Evolutionary conservation across 2,329 filamentous ascomycete genomes (phyloP).

Genomic region (Fusarium equiseti): DNA sequence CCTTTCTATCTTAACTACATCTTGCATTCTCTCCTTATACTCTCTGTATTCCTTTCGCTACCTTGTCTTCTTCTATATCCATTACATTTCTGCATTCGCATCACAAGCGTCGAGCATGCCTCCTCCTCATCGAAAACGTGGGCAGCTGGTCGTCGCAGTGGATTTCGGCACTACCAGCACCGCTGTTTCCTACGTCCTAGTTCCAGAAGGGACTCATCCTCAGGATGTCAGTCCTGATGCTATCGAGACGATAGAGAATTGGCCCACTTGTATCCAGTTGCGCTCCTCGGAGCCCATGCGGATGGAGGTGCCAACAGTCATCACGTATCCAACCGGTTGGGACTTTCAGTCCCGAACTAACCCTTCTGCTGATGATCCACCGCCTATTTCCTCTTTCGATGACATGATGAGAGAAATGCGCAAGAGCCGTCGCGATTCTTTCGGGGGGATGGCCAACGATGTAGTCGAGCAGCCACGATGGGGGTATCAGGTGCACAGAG

Average conservation of each 20-base stretch:
- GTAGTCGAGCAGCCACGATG: neutral
- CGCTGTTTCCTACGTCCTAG: neutral
- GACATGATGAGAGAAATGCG: neutral
- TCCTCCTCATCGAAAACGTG: neutral
- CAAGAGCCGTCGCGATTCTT: neutral
- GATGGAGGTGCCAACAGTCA: neutral
- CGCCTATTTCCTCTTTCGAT: neutral
- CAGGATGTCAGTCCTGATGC: neutral
- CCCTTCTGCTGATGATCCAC: neutral
- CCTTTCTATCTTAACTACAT: too few species aligned
- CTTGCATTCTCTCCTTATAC: neutral
- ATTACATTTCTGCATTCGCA: fast-evolving
- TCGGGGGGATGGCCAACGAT: neutral
- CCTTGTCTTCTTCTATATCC: too few species aligned
- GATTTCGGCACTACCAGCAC: constrained; percentile 3
- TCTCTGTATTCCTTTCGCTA: neutral
- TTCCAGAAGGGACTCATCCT: neutral
- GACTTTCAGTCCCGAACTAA: fast-evolving
- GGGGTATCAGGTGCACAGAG: constrained; percentile 5
- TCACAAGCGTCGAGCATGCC: neutral
- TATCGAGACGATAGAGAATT: neutral
- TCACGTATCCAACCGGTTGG: neutral
- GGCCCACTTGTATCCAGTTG: neutral
- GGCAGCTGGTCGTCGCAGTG: neutral
- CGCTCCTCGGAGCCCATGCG: neutral